phyloP scores from a whole-genome alignment of 1,284 basidiomycete species.

The Cutaneotrichosporon daszewskae region DNA sequence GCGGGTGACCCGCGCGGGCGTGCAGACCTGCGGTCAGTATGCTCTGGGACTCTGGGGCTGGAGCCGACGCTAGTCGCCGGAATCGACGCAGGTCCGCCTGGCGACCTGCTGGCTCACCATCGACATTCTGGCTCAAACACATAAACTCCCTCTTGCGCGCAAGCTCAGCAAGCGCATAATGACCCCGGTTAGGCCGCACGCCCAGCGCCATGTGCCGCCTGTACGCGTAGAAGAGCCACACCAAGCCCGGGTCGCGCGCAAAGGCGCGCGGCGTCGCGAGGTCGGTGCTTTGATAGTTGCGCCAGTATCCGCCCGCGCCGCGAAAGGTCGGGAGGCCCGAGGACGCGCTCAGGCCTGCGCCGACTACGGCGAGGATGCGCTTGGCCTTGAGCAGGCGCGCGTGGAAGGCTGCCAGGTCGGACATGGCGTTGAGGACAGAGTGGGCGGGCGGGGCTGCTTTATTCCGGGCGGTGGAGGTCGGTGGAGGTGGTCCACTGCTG shows the following conservation, averaged over 20 bases:
- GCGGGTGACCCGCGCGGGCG: conserved; percentile 11
- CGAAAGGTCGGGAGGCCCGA: conserved; percentile 14
- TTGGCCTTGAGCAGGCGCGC: neutral
- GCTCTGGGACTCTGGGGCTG: neutral
- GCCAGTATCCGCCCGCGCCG: conserved; percentile 15
- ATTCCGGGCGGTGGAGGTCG: too few relatives aligned
- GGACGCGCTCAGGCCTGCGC: conserved; percentile 9
- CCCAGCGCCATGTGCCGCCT: conserved; percentile 8
- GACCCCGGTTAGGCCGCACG: conserved; percentile 6
- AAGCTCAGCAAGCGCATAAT: conserved; percentile 6
- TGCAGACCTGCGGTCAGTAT: conserved; percentile 9
- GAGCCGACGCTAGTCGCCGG: too few relatives aligned
- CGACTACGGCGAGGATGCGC: conserved; percentile 14
- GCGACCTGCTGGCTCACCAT: conserved; percentile 12
- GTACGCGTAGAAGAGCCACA: conserved; percentile 16
- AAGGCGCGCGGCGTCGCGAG: conserved; percentile 13
- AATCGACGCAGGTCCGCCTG: too few relatives aligned
- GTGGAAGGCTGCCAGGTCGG: conserved; percentile 15
- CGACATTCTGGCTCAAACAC: conserved; percentile 16
- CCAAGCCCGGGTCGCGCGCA: conserved; percentile 9
- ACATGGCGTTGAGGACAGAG: too few relatives aligned
- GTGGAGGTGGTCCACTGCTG: too few relatives aligned
- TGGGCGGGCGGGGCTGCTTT: too few relatives aligned
- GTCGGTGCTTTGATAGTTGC: conserved; percentile 10
- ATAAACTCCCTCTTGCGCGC: conserved; percentile 1